Evolutionary conservation across 2,329 filamentous ascomycete species (phyloP).

Genomic region (Hypoxylon sp.): DNA sequence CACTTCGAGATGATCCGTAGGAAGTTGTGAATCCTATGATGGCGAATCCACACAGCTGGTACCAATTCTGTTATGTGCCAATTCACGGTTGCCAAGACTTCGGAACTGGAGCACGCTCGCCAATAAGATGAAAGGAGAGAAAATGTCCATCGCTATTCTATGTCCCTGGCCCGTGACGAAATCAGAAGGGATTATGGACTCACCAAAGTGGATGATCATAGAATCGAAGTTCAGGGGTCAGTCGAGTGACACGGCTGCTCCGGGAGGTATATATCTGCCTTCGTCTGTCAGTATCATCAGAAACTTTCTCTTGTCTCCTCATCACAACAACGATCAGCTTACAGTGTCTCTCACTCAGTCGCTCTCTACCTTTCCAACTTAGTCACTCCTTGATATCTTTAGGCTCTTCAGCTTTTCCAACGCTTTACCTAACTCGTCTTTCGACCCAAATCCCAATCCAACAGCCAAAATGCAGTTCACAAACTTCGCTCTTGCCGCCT

Average conservation of each 20-base stretch:
- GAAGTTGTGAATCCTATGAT: slow-evolving; percentile 19
- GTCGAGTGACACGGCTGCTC: slow-evolving; percentile 3
- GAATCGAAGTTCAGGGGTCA: slow-evolving; percentile 28
- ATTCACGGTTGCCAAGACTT: slow-evolving; percentile 27
- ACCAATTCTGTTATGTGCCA: slow-evolving; percentile 23
- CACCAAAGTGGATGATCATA: slow-evolving; percentile 16
- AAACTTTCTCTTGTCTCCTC: slow-evolving; percentile 26
- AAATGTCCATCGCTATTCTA: slow-evolving; percentile 35
- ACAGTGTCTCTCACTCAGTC: slow-evolving; percentile 40
- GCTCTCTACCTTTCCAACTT: slow-evolving; percentile 39
- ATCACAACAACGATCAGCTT: slow-evolving; percentile 36
- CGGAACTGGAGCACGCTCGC: slow-evolving; percentile 14
- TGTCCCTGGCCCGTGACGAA: slow-evolving; percentile 34
- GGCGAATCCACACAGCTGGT: slow-evolving; percentile 21
- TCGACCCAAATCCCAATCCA: slow-evolving; percentile 12
- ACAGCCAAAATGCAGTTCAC: slow-evolving; percentile 47
- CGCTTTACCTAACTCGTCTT: slow-evolving; percentile 19
- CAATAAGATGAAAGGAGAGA: slow-evolving; percentile 18
- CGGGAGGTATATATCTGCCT: slow-evolving; percentile 36
- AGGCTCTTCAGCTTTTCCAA: slow-evolving; percentile 28
- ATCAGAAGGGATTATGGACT: slow-evolving; percentile 24
- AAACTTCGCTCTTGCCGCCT: slow-evolving; percentile 44
- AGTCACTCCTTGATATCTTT: slow-evolving; percentile 42
- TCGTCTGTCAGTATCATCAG: slow-evolving; percentile 23
- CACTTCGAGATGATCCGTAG: slow-evolving; percentile 13